Percentiles rank a stretch among this genome's conserved stretches.
These are phyloP conservation scores for Nymphaea colorata DNA, from an alignment of 164 flowering plant genomes.

Conservation along the genomic window DNA sequence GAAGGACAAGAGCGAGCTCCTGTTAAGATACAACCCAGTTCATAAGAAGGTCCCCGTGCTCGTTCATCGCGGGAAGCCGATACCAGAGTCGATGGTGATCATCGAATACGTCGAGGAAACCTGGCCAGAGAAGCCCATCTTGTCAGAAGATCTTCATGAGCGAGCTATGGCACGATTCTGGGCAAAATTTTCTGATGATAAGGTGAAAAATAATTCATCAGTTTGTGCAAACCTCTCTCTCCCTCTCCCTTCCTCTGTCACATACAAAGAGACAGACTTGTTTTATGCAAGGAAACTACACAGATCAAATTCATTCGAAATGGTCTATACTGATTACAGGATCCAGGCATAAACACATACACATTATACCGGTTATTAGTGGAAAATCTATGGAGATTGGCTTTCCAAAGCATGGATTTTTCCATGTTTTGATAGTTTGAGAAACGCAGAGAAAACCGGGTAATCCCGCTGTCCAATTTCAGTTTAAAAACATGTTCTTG, in stretches of 20 bases:
- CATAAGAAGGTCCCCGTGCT: conserved; percentile 4
- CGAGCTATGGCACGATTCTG: conserved; percentile 18
- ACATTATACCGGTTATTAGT: no score
- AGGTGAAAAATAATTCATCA: neutral
- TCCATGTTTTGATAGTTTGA: no score
- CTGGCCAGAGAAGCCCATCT: conserved; percentile 16
- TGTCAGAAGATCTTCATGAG: conserved; percentile 11
- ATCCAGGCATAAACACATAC: no score
- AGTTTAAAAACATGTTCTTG: no score
- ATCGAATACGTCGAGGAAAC: conserved; percentile 23
- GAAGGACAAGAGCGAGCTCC: conserved; percentile 2
- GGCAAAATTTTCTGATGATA: conserved; percentile 5
- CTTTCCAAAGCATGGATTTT: no score
- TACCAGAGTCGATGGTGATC: conserved; percentile 16
- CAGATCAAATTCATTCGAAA: neutral
- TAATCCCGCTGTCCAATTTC: no score
- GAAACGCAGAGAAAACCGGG: no score
- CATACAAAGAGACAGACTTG: no score
- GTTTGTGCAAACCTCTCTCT: neutral
- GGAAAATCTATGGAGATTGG: no score
- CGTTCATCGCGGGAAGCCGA: conserved; percentile 14
- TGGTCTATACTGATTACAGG: no score
- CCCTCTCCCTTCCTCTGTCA: neutral
- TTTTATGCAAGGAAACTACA: neutral
- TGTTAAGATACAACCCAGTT: conserved; percentile 5